phyloP scores from a whole-genome alignment of 805 yeast species.

The Ogataea thermomethanolica region DNA sequence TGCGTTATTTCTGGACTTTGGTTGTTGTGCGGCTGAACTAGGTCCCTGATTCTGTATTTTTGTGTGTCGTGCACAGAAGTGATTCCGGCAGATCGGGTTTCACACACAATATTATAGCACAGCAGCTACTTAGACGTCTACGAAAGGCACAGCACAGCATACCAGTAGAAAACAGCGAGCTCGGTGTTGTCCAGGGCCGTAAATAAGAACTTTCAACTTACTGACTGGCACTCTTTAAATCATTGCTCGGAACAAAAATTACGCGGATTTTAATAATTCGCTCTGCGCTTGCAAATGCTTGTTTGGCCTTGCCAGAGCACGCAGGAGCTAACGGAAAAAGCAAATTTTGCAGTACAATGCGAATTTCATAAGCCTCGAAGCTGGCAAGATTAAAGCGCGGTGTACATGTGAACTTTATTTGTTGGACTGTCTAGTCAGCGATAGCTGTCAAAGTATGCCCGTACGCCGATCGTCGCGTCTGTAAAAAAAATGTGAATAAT shows the following conservation, averaged over 20 bases:
- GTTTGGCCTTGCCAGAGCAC: conserved; percentile 2
- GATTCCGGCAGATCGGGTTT: conserved; percentile 14
- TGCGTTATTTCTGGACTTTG: conserved; percentile 11
- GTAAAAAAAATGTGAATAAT: not conserved
- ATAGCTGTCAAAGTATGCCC: not conserved
- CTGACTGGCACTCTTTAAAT: not conserved
- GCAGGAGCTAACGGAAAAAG: conserved; percentile 1
- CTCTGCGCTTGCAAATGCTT: not conserved
- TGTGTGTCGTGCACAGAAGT: conserved; percentile 3
- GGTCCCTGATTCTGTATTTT: conserved; percentile 11
- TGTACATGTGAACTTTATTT: too few relatives aligned
- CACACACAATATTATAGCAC: not conserved
- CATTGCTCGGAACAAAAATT: conserved; percentile 1
- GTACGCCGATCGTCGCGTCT: conserved; percentile 12
- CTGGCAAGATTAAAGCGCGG: too few relatives aligned
- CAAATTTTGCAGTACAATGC: too few relatives aligned
- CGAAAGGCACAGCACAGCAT: too few relatives aligned
- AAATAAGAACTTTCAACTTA: too few relatives aligned
- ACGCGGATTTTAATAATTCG: conserved; percentile 5
- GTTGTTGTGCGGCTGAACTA: conserved; percentile 7
- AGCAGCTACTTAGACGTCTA: too few relatives aligned
- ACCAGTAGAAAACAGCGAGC: too few relatives aligned
- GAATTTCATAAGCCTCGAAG: too few relatives aligned
- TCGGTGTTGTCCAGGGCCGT: too few relatives aligned
- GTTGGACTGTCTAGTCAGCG: too few relatives aligned